These are phyloP conservation scores for Polygonum maritimum DNA, from an alignment of 148 eudicot species.

Conservation along the genomic window DNA sequence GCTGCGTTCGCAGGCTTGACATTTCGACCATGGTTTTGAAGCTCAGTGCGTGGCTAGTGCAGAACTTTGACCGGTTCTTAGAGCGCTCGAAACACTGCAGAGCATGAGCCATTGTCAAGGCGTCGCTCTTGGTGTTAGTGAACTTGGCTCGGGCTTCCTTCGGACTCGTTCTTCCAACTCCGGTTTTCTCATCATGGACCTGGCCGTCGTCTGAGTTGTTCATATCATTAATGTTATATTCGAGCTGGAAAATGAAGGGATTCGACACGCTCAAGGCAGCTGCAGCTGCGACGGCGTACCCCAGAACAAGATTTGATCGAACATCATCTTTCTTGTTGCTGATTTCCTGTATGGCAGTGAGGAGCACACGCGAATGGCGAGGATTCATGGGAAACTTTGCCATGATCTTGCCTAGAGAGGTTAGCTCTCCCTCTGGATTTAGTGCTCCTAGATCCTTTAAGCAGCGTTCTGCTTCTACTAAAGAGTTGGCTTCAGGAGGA, in stretches of 20 bases:
- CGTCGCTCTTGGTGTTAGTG: constrained; percentile 69
- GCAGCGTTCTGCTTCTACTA: constrained; percentile 66
- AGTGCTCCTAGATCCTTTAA: constrained; percentile 79
- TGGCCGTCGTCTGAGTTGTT: constrained; percentile 12
- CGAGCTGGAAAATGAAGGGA: constrained; percentile 39
- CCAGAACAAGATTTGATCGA: constrained; percentile 55
- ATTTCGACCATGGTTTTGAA: constrained; percentile 79
- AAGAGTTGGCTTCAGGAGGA: constrained; percentile 47
- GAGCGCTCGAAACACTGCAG: constrained; percentile 77
- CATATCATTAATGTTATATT: constrained; percentile 33
- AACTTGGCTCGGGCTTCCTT: constrained; percentile 68
- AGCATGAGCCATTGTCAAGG: constrained; percentile 61
- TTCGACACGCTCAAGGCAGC: constrained; percentile 73
- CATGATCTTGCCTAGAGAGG: constrained; percentile 78
- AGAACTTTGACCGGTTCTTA: constrained; percentile 32
- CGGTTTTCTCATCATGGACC: constrained; percentile 11
- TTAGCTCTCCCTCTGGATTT: constrained; percentile 50
- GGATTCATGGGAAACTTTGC: constrained; percentile 82
- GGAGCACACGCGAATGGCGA: constrained; percentile 83
- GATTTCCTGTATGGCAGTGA: constrained; percentile 61
- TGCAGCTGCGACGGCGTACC: constrained; percentile 71
- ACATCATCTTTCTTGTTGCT: constrained; percentile 27
- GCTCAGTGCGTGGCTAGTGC: constrained; percentile 42
- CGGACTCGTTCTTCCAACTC: constrained; percentile 28
- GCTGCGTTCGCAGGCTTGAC: constrained; percentile 75